Percentiles rank a stretch among this genome's conserved stretches.
Evolutionary conservation across 768 basidiomycete genomes (phyloP).

Genomic region (Zangia roseola): DNA sequence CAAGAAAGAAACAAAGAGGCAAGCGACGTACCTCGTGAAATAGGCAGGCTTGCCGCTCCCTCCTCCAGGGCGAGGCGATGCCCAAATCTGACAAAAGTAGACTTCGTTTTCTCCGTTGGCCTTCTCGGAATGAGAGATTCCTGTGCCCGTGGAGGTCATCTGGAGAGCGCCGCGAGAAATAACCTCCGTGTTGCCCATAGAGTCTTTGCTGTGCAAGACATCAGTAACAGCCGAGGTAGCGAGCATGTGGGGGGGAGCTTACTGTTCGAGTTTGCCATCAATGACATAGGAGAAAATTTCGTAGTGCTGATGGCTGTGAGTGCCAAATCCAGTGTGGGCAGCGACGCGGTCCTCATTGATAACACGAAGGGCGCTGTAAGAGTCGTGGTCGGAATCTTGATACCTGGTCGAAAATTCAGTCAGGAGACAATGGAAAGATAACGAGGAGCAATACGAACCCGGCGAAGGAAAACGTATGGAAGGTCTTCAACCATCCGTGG

Average conservation of each 20-base stretch:
- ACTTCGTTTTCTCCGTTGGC: conserved; percentile 46
- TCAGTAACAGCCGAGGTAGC: background rate
- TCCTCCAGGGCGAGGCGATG: conserved; percentile 39
- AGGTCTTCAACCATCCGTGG: conserved; percentile 86
- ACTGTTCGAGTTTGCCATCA: conserved; percentile 80
- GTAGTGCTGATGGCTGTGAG: conserved; percentile 78
- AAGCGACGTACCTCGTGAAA: conserved; percentile 60
- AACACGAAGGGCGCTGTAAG: conserved; percentile 77
- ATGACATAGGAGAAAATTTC: conserved; percentile 93
- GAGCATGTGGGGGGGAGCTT: conserved; percentile 22
- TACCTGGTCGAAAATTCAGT: conserved; percentile 44
- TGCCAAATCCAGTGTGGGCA: conserved; percentile 77
- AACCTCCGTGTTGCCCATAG: conserved; percentile 88
- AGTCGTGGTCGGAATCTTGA: conserved; percentile 51
- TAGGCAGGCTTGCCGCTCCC: conserved; percentile 58
- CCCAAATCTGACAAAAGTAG: conserved; percentile 76
- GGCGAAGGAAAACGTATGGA: conserved; percentile 82
- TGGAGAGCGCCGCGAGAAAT: conserved; percentile 88
- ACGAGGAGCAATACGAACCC: conserved; percentile 38
- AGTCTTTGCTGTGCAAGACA: conserved; percentile 63
- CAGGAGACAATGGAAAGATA: conserved; percentile 17
- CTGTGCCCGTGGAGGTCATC: conserved; percentile 89
- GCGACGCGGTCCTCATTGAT: conserved; percentile 93
- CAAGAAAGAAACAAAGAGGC: background rate
- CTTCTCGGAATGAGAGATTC: conserved; percentile 81